phyloP scores from a whole-genome alignment of 2,329 filamentous ascomycete species.

The Claviceps pusilla region DNA sequence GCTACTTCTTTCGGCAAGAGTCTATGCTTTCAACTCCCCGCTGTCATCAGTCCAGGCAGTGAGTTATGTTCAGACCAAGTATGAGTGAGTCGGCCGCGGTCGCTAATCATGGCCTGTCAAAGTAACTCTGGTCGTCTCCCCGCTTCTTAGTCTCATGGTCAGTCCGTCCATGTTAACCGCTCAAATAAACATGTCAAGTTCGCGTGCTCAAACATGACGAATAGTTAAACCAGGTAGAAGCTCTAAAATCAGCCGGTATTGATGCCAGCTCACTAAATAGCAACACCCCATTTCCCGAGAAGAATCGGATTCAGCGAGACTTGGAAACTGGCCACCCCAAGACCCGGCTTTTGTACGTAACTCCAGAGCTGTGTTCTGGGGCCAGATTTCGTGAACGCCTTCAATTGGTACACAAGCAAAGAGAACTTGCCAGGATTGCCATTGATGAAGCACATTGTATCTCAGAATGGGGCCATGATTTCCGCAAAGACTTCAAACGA shows the following conservation, averaged over 20 bases:
- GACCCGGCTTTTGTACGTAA: constrained; percentile 79
- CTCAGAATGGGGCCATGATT: constrained; percentile 96
- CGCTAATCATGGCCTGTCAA: constrained; percentile 4
- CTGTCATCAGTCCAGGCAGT: constrained; percentile 77
- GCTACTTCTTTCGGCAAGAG: constrained; percentile 87
- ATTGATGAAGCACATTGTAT: constrained; percentile 96
- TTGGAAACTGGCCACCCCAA: constrained; percentile 76
- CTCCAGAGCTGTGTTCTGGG: constrained; percentile 71
- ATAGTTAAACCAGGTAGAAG: constrained; percentile 81
- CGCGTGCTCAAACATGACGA: not conserved
- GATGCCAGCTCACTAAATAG: constrained; percentile 78
- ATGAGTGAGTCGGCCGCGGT: not conserved
- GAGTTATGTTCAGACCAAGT: constrained; percentile 20
- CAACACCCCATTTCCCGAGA: constrained; percentile 52
- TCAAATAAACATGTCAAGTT: constrained; percentile 1
- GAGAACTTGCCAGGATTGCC: constrained; percentile 73
- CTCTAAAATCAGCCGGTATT: constrained; percentile 58
- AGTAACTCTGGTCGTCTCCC: constrained; percentile 86
- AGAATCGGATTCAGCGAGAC: constrained; percentile 58
- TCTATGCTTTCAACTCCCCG: constrained; percentile 81
- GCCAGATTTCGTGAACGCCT: constrained; percentile 64
- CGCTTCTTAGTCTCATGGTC: constrained; percentile 79
- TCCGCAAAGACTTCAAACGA: constrained; percentile 80
- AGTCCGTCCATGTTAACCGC: constrained; percentile 6
- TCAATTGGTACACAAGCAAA: constrained; percentile 58